Percentiles rank a stretch among this genome's conserved stretches.
phyloP scores from a whole-genome alignment of 2,329 filamentous ascomycete genomes.

The Alternaria burnsii region DNA sequence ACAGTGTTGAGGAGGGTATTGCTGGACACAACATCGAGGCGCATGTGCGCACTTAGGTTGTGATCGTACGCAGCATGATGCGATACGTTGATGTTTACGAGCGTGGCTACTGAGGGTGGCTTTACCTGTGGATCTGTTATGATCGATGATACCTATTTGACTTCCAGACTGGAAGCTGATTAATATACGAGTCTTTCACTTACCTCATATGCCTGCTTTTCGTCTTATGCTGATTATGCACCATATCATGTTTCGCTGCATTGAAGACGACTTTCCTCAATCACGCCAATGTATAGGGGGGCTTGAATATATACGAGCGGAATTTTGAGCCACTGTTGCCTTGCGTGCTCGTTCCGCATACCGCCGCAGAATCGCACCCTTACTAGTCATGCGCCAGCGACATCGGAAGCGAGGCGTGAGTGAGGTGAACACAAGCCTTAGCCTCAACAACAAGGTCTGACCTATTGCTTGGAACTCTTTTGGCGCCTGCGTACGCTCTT shows the following conservation, averaged over 20 bases:
- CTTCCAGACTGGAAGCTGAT: background rate
- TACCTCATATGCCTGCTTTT: background rate
- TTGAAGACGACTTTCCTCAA: background rate
- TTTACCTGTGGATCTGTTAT: background rate
- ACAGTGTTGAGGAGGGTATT: constrained; percentile 34
- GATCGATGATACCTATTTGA: constrained; percentile 9
- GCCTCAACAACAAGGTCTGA: background rate
- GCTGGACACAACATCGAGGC: background rate
- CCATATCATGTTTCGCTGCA: background rate
- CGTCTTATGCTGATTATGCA: background rate
- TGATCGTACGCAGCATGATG: background rate
- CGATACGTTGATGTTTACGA: background rate
- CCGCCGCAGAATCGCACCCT: background rate
- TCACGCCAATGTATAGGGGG: background rate
- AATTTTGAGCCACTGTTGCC: background rate
- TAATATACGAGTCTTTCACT: background rate
- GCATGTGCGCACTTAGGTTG: background rate
- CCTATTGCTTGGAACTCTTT: background rate
- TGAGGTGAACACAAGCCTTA: background rate
- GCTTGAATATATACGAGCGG: background rate
- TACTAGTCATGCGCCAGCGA: background rate
- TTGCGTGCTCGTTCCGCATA: background rate
- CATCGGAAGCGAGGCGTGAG: background rate
- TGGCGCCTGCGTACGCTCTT: background rate
- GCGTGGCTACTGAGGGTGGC: background rate